phyloP scores from a whole-genome alignment of 2,329 filamentous ascomycete genomes.

The Cadophora sp. region DNA sequence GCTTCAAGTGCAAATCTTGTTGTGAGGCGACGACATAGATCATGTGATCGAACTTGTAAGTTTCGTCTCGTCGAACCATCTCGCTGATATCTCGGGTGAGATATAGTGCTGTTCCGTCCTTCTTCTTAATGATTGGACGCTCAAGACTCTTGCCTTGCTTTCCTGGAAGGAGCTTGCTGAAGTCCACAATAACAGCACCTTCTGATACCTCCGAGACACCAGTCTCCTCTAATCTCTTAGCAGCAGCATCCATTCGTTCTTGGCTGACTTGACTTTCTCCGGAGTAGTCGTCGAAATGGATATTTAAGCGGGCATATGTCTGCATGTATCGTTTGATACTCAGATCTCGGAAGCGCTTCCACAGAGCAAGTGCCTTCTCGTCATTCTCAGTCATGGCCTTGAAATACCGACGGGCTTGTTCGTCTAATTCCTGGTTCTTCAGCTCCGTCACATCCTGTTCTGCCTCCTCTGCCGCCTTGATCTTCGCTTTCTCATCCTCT shows the following conservation, averaged over 20 bases:
- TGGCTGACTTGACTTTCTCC: slow-evolving; percentile 77
- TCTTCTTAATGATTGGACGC: slow-evolving; percentile 74
- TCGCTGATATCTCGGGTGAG: slow-evolving; percentile 81
- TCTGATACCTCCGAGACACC: slow-evolving; percentile 72
- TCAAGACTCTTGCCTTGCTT: slow-evolving; percentile 74
- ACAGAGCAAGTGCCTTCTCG: slow-evolving; percentile 62
- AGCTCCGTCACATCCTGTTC: slow-evolving; percentile 53
- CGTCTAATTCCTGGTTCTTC: slow-evolving; percentile 67
- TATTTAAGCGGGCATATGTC: slow-evolving; percentile 74
- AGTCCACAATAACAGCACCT: slow-evolving; percentile 77
- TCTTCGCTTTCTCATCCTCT: slow-evolving; percentile 68
- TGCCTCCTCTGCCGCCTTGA: slow-evolving; percentile 53
- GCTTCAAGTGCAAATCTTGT: slow-evolving; percentile 75
- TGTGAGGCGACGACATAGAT: slow-evolving; percentile 78
- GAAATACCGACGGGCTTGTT: slow-evolving; percentile 77
- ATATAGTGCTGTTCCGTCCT: slow-evolving; percentile 78
- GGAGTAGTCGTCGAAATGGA: slow-evolving; percentile 73
- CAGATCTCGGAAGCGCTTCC: slow-evolving; percentile 70
- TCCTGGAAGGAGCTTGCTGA: slow-evolving; percentile 69
- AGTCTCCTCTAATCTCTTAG: slow-evolving; percentile 67
- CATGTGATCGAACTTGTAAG: slow-evolving; percentile 77
- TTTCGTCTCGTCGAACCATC: slow-evolving; percentile 68
- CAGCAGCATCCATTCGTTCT: slow-evolving; percentile 69
- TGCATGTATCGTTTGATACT: slow-evolving; percentile 71
- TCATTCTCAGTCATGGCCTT: slow-evolving; percentile 75